Evolutionary conservation across 768 basidiomycete genomes (phyloP).

Genomic region (Termitomyces sp.): DNA sequence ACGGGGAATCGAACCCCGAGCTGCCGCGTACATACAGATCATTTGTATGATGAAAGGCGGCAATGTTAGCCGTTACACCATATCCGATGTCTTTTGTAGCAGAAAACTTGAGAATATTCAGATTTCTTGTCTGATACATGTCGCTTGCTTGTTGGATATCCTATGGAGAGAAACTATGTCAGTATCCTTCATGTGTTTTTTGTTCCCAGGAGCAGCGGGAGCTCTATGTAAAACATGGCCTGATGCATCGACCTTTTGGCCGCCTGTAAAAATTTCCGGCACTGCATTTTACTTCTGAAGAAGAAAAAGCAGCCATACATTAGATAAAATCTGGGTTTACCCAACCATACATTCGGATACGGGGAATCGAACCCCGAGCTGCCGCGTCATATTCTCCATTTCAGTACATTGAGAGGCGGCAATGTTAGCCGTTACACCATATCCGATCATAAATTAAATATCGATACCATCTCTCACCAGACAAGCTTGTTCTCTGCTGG

Average conservation of each 20-base stretch:
- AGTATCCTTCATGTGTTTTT: too few relatives aligned
- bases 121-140: too few relatives aligned
- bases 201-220: too few relatives aligned
- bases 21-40: conserved; percentile 30
- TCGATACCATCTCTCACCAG: too few relatives aligned
- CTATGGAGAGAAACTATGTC: conserved; percentile 20
- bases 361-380: conserved; percentile 57
- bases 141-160: too few relatives aligned
- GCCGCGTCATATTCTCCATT: conserved; percentile 24
- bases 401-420: conserved; percentile 39
- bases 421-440: conserved; percentile 60
- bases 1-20: conserved; percentile 58
- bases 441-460: conserved; percentile 19
- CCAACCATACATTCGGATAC: conserved; percentile 24
- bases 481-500: too few relatives aligned
- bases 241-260: too few relatives aligned
- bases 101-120: too few relatives aligned
- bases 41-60: conserved; percentile 38
- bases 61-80: conserved; percentile 59
- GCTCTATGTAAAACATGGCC: too few relatives aligned
- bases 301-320: too few relatives aligned
- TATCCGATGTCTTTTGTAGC: conserved; percentile 23
- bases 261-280: too few relatives aligned
- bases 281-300: not conserved
- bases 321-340: too few relatives aligned